Percentiles rank a stretch among this genome's conserved stretches.
Evolutionary conservation across 2,329 filamentous ascomycete species (phyloP).

Genomic region (Xylariaceae sp.): DNA sequence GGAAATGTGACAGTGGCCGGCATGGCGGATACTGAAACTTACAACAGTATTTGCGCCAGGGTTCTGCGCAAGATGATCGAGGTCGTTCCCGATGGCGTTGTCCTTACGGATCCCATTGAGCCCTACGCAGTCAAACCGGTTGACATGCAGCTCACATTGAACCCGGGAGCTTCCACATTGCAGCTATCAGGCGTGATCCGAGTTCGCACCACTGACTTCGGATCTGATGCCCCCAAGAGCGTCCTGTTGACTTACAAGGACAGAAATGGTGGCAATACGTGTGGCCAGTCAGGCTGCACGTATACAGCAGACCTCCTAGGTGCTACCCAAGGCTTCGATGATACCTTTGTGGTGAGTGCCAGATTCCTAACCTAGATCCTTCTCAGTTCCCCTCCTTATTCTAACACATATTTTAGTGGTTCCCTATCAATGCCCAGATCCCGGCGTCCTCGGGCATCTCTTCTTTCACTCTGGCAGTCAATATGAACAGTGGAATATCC

Average conservation of each 20-base stretch:
- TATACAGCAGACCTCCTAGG: conserved; percentile 44
- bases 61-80: conserved; percentile 58
- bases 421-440: conserved; percentile 46
- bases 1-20: conserved; percentile 48
- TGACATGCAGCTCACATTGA: conserved; percentile 49
- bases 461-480: conserved; percentile 51
- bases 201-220: conserved; percentile 47
- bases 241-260: conserved; percentile 52
- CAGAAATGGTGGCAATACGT: conserved; percentile 44
- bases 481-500: conserved; percentile 41
- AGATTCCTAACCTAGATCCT: not conserved
- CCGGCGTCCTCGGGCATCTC: conserved; percentile 54
- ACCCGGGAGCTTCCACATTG: conserved; percentile 43
- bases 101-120: conserved; percentile 45
- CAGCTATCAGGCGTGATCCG: conserved; percentile 51
- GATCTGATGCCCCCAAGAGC: conserved; percentile 38
- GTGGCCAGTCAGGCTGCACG: conserved; percentile 39
- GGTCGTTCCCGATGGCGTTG: conserved; percentile 47
- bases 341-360: conserved; percentile 48
- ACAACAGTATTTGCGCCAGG: conserved; percentile 43
- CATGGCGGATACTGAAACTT: conserved; percentile 41
- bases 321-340: conserved; percentile 51
- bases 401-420: conserved; percentile 30
- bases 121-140: conserved; percentile 58
- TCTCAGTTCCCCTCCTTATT: not conserved